Conservation (phyloP, 2,329 filamentous ascomycete genomes). For the Blastomyces gilchristii region DNA sequence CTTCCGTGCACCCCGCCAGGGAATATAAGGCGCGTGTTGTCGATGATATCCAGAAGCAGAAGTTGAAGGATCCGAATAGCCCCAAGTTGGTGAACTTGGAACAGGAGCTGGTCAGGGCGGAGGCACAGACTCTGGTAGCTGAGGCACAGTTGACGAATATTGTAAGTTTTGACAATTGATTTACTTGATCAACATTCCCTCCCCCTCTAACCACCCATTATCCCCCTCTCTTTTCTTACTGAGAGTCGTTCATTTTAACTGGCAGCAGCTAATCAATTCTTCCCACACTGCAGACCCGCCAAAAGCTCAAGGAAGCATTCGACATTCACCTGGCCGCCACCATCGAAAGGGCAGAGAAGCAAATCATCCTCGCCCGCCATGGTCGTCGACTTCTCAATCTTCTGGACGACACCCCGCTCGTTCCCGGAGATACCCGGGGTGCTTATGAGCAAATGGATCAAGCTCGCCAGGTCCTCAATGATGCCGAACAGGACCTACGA, state of each 20-base stretch:
- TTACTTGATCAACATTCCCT: background rate
- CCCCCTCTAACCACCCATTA: background rate
- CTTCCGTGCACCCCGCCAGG: slow-evolving; percentile 83
- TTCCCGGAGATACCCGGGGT: slow-evolving; percentile 70
- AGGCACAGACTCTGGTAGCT: slow-evolving; percentile 90
- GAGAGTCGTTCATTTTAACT: background rate
- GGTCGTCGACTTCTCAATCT: slow-evolving; percentile 74
- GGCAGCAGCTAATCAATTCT: background rate
- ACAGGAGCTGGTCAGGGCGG: slow-evolving; percentile 90
- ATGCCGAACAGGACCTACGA: slow-evolving; percentile 79
- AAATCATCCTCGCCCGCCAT: slow-evolving; percentile 85
- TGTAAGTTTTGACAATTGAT: slow-evolving; percentile 45
- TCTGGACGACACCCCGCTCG: slow-evolving; percentile 79
- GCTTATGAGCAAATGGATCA: slow-evolving; percentile 55
- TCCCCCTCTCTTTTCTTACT: background rate
- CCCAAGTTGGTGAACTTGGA: slow-evolving; percentile 73
- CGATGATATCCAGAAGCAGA: slow-evolving; percentile 85
- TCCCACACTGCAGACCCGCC: slow-evolving; percentile 56
- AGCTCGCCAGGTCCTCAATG: slow-evolving; percentile 77
- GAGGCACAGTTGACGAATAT: slow-evolving; percentile 95
- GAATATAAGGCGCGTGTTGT: slow-evolving; percentile 79
- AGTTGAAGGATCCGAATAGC: slow-evolving; percentile 83
- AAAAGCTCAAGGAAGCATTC: slow-evolving; percentile 93
- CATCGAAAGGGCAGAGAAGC: slow-evolving; percentile 94
- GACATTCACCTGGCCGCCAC: slow-evolving; percentile 78